Base-by-base conservation (phyloP, 495 filamentous ascomycete species). In the Xylaria flabelliformis region DNA sequence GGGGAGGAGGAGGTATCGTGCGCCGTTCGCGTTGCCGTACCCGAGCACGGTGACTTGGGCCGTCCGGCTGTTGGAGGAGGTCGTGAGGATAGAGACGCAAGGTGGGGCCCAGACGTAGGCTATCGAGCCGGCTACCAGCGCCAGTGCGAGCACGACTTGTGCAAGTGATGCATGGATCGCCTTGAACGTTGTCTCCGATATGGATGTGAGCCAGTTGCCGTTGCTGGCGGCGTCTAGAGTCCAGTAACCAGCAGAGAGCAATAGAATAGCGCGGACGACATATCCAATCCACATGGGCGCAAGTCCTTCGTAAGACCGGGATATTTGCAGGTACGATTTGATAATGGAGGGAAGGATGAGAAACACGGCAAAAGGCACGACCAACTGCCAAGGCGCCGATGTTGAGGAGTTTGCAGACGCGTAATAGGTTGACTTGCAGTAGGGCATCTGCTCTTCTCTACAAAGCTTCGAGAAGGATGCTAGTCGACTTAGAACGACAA, bases 371-470 rank as follows among this genome's bases (percentile, higher is more conserved):
- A 96, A 92, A 8, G 96, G 94, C 66, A 98, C 91, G 17, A 84
- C 76, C 5, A 98, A 84, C 79, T 97, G 94, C 94, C 95, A 98
- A 5, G 91, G 90, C 1, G 95, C 93, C 2, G 96, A 98, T 34
- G 94, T 97, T 0, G 96, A 98, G 1, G 94, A 97, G 8, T 89
- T 93, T 12, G 91, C 90, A 0, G 95, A 97, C 24, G 96, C 90
- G 79, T 98, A 98, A 83, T 97, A 99, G 9, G 96, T 98, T 0
- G 95, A 97, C 48, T 88, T 89, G 85, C 96, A 99, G 83, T 91
- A 93, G 1, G 97, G 96, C 93, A 98, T 97, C 80, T 98, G 96
- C 79, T 99, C 96, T 79, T 99, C 96, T 67, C 96, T 92, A 78
- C 96, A 99, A 41, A 98, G 90, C 71, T 94, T 92, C 26, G 97